Percentiles rank a stretch among this genome's conserved stretches.
Evolutionary conservation across 2,329 filamentous ascomycete species (phyloP).

Genomic region (Fusarium sacchari): DNA sequence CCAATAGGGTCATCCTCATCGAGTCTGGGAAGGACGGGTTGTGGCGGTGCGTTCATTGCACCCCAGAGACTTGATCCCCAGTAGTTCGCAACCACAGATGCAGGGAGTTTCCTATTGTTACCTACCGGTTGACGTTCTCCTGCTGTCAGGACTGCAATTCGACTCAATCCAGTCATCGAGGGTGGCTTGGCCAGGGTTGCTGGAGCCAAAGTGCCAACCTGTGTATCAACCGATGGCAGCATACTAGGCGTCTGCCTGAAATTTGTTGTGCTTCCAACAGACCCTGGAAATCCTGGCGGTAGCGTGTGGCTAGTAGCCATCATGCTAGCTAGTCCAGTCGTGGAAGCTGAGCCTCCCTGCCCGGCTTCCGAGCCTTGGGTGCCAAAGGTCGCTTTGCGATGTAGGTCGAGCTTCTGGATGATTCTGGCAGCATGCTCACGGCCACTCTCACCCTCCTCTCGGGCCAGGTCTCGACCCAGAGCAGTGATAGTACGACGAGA

Average conservation of each 20-base stretch:
- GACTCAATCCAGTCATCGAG: constrained; percentile 85
- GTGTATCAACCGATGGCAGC: constrained; percentile 56
- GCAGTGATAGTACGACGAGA: constrained; percentile 68
- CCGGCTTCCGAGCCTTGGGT: constrained; percentile 51
- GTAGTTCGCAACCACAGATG: constrained; percentile 88
- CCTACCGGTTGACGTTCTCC: constrained; percentile 77
- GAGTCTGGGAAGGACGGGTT: constrained; percentile 47
- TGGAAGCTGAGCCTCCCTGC: constrained; percentile 52
- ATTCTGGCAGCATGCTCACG: constrained; percentile 87
- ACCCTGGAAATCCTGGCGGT: constrained; percentile 67
- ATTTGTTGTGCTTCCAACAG: constrained; percentile 43
- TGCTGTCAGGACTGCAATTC: constrained; percentile 82
- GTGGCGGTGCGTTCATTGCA: constrained; percentile 41
- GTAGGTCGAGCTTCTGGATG: constrained; percentile 91
- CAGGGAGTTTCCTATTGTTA: constrained; percentile 78
- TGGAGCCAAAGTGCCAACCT: constrained; percentile 77
- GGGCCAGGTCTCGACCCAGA: constrained; percentile 56
- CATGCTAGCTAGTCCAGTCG: constrained; percentile 80
- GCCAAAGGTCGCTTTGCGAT: constrained; percentile 77
- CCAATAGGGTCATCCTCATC: constrained; percentile 56
- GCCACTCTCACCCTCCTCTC: constrained; percentile 77
- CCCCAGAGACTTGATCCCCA: constrained; percentile 91
- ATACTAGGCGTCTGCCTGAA: constrained; percentile 46
- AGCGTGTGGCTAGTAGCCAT: constrained; percentile 86
- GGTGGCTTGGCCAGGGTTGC: constrained; percentile 85